Conservation (phyloP, 352 stramenopile species). For the Aphanomyces stellatus region DNA sequence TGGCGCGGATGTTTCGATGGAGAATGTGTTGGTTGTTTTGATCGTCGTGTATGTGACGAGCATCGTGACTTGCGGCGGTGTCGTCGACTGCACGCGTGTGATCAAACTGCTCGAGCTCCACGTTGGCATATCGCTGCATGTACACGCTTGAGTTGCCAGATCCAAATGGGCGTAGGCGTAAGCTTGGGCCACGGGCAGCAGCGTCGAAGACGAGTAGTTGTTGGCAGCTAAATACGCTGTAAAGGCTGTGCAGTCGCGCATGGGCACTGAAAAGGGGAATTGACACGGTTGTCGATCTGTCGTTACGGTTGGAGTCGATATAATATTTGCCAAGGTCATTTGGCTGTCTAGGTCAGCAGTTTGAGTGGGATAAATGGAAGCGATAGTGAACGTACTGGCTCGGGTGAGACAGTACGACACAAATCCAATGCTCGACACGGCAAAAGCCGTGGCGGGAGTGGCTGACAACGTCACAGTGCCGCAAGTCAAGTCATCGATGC, state of each 20-base stretch:
- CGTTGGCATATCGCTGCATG: slow-evolving; percentile 5
- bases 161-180: slow-evolving; percentile 7
- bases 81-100: slow-evolving; percentile 1
- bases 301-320: background rate
- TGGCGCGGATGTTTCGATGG: background rate
- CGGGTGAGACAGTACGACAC: background rate
- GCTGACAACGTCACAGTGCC: background rate
- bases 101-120: background rate
- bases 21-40: background rate
- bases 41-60: slow-evolving; percentile 4
- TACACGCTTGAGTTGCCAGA: background rate
- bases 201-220: background rate
- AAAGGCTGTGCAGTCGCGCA: background rate
- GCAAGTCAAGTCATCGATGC: background rate
- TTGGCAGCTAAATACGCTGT: background rate
- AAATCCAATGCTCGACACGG: background rate
- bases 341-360: background rate
- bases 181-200: background rate
- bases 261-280: background rate
- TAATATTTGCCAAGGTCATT: background rate
- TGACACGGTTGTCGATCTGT: background rate
- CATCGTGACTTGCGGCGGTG: background rate
- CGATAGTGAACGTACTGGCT: background rate
- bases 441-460: background rate
- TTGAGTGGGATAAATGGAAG: background rate